Base-by-base conservation (phyloP, 139 green algal genomes). In the Chlorella ohadii region DNA sequence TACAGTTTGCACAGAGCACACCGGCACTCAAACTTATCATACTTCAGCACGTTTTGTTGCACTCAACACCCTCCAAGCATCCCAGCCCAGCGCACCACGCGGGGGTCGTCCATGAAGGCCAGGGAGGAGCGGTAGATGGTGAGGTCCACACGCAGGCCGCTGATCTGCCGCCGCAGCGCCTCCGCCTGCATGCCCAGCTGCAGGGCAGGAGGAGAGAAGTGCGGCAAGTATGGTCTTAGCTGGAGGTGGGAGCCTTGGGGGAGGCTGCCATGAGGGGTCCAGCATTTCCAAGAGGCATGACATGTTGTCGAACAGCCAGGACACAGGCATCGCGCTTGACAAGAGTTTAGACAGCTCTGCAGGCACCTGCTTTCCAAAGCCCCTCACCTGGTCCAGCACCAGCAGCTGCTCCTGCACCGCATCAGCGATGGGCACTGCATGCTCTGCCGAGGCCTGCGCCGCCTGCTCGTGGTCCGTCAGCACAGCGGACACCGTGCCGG, bases 51-150 rank as follows among this genome's bases (percentile, higher is more conserved):
- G n/a, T n/a, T n/a, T n/a, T n/a, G n/a, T n/a, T n/a, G n/a, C n/a
- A n/a, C n/a, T 3, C 3, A 34, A 6, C 28, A 12, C 34, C 17
- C 4, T 41, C 17, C 31, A 23, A 51, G 28, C 1, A 79, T 47
- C 23, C 31, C 16, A 47, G 2, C 63, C 9, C 22, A 44, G 31
- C 63, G 22, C 70, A 57, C 76, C 76, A 72, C 31, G 11, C 38
- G 27, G 1, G 76, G 76, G 56, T 6, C 57, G 76, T 82, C 76
- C 76, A 72, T 82, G 59, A 82, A 82, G 34, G 76, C 76, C 6
- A 82, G 76, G 59, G 76, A 72, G 76, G 76, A 82, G 76, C 76
- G 36, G 59, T 82, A 82, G 57, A 82, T 72, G 59, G 76, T 59
- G 36, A 82, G 76, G 76, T 72, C 57, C 59, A 82, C 59, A 19